Evolutionary conservation across 192 early-diverging fungal genomes (phyloP).

Genomic region (Chytriomyces sp.): DNA sequence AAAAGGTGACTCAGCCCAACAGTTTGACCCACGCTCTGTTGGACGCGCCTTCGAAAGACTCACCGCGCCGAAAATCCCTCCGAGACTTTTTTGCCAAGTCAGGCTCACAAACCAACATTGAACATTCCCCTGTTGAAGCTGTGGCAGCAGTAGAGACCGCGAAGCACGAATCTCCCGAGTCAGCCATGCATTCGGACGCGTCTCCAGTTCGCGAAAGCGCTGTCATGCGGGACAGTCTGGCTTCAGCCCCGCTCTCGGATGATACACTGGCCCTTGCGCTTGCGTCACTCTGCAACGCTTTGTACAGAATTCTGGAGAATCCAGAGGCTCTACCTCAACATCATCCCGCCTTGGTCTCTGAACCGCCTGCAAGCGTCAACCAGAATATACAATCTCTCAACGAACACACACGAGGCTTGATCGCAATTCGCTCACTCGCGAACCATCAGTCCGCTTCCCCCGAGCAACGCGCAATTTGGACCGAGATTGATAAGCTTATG

Average conservation of each 20-base stretch:
- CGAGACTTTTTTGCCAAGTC: background rate
- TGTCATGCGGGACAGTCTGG: background rate
- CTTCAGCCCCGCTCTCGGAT: conserved; percentile 6
- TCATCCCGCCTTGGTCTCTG: too few relatives aligned
- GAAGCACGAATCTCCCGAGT: background rate
- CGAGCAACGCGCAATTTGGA: conserved; percentile 41
- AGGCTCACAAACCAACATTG: background rate
- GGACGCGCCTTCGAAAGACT: background rate
- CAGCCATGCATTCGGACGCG: background rate
- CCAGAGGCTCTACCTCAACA: background rate
- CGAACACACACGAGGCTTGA: background rate
- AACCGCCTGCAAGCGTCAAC: background rate
- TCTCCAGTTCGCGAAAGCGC: background rate
- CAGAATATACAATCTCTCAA: background rate
- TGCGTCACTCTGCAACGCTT: conserved; percentile 25
- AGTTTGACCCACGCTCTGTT: background rate
- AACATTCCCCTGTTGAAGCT: background rate
- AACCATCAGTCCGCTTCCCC: background rate
- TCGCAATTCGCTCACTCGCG: background rate
- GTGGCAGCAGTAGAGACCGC: background rate
- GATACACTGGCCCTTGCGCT: conserved; percentile 24
- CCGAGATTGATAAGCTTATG: conserved; percentile 48
- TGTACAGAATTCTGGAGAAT: conserved; percentile 18
- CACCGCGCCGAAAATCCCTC: conserved; percentile 5
- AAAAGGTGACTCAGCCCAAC: background rate